Base-by-base conservation (phyloP, 257 asterid species). In the Lithospermum erythrorhizon region DNA sequence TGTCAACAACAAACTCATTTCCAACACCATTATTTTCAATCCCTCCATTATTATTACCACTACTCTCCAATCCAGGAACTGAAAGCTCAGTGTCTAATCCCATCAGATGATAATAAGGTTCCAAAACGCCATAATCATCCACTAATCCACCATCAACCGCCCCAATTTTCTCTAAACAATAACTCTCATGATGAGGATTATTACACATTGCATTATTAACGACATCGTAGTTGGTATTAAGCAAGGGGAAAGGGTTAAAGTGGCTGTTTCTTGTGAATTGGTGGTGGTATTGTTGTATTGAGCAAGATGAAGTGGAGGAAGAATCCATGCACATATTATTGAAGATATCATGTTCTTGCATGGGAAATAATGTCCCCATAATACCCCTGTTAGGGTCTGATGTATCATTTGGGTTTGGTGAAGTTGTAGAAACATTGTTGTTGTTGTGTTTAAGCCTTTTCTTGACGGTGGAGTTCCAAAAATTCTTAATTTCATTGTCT, bases 401-500 rank as follows among this genome's bases (percentile, higher is more conserved):
- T 9, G 78, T 68, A 27, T 70, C 84, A 51, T 82, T 81, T 24
- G 72, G 70, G 80, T 84, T 72, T 13, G 85, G 83, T 22, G 88
- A 78, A 9, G 80, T 62, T 1, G 83, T 58, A 0, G 71, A 64
- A 49, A 49, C 66, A 48, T 6, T 61, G 21, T 35, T 65, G 14
- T 27, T 65, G 10, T 53, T 80, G 49, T 75, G 85, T 72, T 87
- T 87, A 64, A 87, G 8, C 75, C 95, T 82, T 80, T 85, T 90
- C 65, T 90, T 90, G 21, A 87, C 79, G 0, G 96, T 81, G 3
- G 97, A 90, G 64, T 90, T 90, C 97, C 97, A 90, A 9, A 87
- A 90, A 61, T 90, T 90, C 83, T 90, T 90, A 37, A 87, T 87
- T 72, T 90, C 95, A 18, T 90, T 90, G 75, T 90, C 97, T 0